Conservation (phyloP, 257 asterid species). For the Solanum clarkiae region DNA sequence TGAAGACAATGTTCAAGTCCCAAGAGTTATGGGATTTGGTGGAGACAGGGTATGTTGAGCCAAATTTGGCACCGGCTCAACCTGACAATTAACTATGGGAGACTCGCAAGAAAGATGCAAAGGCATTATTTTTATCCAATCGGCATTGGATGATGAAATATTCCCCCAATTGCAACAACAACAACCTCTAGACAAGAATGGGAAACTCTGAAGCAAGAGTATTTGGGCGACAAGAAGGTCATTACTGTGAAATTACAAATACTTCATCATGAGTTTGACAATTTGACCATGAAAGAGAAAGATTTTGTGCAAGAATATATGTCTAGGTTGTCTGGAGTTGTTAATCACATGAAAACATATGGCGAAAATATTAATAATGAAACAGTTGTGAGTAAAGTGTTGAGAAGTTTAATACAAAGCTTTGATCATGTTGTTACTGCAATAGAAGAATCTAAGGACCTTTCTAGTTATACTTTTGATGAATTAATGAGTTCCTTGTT, state of each 20-base stretch:
- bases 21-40: too few species aligned
- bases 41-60: too few species aligned
- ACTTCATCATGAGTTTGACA: neutral
- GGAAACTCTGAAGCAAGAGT: neutral
- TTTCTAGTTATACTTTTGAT: neutral
- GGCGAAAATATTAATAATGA: neutral
- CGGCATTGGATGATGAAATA: neutral
- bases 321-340: neutral
- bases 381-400: neutral
- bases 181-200: neutral
- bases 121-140: too few species aligned
- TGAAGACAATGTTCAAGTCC: too few species aligned
- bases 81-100: too few species aligned
- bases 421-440: too few species aligned
- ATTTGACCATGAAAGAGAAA: neutral
- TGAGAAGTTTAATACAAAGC: too few species aligned
- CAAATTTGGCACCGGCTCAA: too few species aligned
- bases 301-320: neutral
- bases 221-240: neutral
- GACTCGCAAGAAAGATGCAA: neutral
- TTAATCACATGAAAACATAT: neutral
- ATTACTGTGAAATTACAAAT: neutral
- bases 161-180: too few species aligned
- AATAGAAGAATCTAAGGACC: too few species aligned
- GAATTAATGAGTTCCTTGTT: neutral